Conservation (phyloP, 2,329 filamentous ascomycete species). For the Fusarium stilboides region DNA sequence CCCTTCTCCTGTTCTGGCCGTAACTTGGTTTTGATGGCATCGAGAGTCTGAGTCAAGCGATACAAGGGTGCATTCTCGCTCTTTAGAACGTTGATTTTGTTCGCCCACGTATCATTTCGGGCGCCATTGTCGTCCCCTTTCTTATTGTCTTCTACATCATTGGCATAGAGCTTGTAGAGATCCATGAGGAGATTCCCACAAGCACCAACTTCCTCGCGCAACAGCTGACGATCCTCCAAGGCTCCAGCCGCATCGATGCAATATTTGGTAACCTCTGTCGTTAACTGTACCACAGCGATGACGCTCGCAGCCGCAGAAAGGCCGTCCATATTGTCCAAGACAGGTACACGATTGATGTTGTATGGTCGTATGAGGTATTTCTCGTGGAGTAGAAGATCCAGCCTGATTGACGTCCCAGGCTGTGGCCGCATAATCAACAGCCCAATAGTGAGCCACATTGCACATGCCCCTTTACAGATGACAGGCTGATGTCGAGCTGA, state of each 20-base stretch:
- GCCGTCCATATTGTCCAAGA: neutral
- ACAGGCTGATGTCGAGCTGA: neutral
- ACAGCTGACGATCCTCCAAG: conserved; percentile 26
- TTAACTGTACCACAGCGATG: conserved; percentile 44
- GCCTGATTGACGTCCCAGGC: neutral
- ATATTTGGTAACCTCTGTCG: conserved; percentile 36
- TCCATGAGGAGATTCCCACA: conserved; percentile 41
- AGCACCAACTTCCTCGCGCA: conserved; percentile 35
- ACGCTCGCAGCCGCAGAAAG: conserved; percentile 34
- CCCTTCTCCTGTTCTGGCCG: conserved; percentile 20
- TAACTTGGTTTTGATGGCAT: conserved; percentile 28
- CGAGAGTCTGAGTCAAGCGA: conserved; percentile 23
- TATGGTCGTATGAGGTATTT: neutral
- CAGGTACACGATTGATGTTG: neutral
- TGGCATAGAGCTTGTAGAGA: conserved; percentile 32
- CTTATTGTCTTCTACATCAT: conserved; percentile 35
- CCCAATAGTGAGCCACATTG: neutral
- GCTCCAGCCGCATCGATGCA: conserved; percentile 37
- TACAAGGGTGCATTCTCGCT: conserved; percentile 34
- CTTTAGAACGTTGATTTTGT: conserved; percentile 43
- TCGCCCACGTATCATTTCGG: conserved; percentile 31
- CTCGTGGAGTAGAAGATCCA: neutral
- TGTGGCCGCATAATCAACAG: neutral
- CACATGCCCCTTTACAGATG: neutral
- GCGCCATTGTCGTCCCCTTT: neutral